Percentiles rank a stretch among this genome's conserved stretches.
Evolutionary conservation across 345 rosid species (phyloP).

Genomic region (Physaria fendleri): DNA sequence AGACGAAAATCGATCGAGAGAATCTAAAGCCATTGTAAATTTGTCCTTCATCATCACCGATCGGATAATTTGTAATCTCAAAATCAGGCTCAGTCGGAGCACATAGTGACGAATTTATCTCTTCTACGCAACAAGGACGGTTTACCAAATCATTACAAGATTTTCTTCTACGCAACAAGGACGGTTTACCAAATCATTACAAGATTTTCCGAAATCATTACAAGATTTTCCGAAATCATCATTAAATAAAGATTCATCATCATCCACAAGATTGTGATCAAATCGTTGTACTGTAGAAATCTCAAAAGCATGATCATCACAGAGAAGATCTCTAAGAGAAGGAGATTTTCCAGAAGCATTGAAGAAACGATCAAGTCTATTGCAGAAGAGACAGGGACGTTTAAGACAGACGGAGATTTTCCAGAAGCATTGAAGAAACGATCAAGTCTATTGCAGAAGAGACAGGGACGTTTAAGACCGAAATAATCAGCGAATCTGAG

Average conservation of each 20-base stretch:
- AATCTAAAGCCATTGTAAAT: constrained; percentile 25
- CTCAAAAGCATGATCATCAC: constrained; percentile 68
- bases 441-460: constrained; percentile 80
- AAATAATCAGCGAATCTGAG: constrained; percentile 79
- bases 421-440: constrained; percentile 49
- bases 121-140: constrained; percentile 31
- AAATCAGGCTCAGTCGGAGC: constrained; percentile 39
- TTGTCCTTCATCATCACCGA: constrained; percentile 31
- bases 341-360: constrained; percentile 37
- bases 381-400: constrained; percentile 81
- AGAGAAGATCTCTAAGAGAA: constrained; percentile 62
- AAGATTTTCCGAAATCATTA: constrained; percentile 25
- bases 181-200: too few species aligned
- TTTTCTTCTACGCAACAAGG: too few species aligned
- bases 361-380: constrained; percentile 72
- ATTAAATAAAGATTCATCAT: constrained; percentile 38
- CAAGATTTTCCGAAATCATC: constrained; percentile 31
- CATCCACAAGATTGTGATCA: constrained; percentile 41
- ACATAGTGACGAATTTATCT: constrained; percentile 16
- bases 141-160: too few species aligned
- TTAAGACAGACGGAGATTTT: constrained; percentile 75
- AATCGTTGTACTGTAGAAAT: constrained; percentile 39
- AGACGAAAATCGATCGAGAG: constrained; percentile 28
- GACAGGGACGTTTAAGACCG: constrained; percentile 82
- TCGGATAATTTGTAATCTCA: constrained; percentile 31